phyloP scores from a whole-genome alignment of 305 asterid genomes.

The Euphrasia arctica region DNA sequence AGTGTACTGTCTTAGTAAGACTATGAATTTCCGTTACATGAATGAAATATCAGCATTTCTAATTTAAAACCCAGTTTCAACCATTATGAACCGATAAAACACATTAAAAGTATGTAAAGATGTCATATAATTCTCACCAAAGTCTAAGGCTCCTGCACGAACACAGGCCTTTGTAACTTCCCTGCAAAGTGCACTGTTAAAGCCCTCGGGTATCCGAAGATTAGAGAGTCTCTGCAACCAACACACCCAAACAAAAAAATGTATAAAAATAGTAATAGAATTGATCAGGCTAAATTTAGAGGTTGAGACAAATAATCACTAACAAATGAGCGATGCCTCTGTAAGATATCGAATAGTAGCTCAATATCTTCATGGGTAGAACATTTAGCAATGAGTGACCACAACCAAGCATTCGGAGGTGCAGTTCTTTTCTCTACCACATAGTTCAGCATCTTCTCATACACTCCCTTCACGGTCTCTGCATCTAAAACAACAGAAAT shows the following conservation, averaged over 20 bases:
- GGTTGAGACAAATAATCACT: slow-evolving; percentile 37
- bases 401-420: slow-evolving; percentile 85
- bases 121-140: slow-evolving; percentile 46
- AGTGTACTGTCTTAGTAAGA: slow-evolving; percentile 9
- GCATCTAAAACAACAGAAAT: slow-evolving; percentile 37
- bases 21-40: slow-evolving; percentile 1
- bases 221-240: slow-evolving; percentile 80
- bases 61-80: slow-evolving; percentile 13
- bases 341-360: slow-evolving; percentile 67
- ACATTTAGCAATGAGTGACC: slow-evolving; percentile 73
- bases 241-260: slow-evolving; percentile 22
- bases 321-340: slow-evolving; percentile 73
- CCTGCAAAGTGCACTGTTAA: slow-evolving; percentile 81
- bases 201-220: slow-evolving; percentile 73
- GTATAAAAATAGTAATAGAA: slow-evolving; percentile 10
- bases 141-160: slow-evolving; percentile 74
- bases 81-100: slow-evolving; percentile 2
- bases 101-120: neutral
- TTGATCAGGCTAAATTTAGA: slow-evolving; percentile 18
- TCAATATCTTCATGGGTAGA: slow-evolving; percentile 62
- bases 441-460: slow-evolving; percentile 60
- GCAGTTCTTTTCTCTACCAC: slow-evolving; percentile 59
- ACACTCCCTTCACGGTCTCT: slow-evolving; percentile 67
- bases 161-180: slow-evolving; percentile 86
- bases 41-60: neutral